Evolutionary conservation across 176 grass and related monocot species (phyloP).

Genomic region (Stipa capillata): DNA sequence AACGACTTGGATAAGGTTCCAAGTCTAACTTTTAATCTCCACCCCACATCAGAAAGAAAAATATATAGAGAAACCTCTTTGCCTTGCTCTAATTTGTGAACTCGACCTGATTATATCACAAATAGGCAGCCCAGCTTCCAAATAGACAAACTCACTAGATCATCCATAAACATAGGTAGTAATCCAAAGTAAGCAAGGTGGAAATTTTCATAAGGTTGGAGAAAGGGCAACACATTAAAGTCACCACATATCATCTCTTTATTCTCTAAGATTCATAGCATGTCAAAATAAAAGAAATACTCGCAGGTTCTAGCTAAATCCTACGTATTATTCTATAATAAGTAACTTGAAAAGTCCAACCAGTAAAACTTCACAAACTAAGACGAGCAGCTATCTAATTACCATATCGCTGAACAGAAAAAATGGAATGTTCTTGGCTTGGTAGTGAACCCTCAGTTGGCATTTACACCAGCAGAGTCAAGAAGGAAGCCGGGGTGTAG

Average conservation of each 20-base stretch:
- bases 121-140: not conserved
- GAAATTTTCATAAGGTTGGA: not conserved
- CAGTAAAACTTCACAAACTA: conserved; percentile 13
- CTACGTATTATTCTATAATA: conserved; percentile 17
- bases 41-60: no score
- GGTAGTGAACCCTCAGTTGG: conserved; percentile 24
- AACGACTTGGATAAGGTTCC: no score
- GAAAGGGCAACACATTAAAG: not conserved
- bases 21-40: not conserved
- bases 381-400: conserved; percentile 5
- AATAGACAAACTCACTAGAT: not conserved
- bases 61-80: not conserved
- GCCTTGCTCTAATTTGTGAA: not conserved
- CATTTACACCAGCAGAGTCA: conserved; percentile 25
- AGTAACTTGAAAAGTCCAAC: not conserved
- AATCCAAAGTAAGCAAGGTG: not conserved
- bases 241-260: conserved; percentile 1
- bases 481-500: conserved; percentile 31
- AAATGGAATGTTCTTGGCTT: not conserved
- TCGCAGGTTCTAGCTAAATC: conserved; percentile 2
- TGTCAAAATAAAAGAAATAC: not conserved
- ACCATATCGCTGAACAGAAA: conserved; percentile 7
- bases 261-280: conserved; percentile 11
- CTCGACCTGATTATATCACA: not conserved
- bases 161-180: not conserved